A percentile compares a stretch with the other conserved stretches of the same genome.
phyloP scores from a whole-genome alignment of 768 basidiomycete genomes.

The Tulasnella sp. region DNA sequence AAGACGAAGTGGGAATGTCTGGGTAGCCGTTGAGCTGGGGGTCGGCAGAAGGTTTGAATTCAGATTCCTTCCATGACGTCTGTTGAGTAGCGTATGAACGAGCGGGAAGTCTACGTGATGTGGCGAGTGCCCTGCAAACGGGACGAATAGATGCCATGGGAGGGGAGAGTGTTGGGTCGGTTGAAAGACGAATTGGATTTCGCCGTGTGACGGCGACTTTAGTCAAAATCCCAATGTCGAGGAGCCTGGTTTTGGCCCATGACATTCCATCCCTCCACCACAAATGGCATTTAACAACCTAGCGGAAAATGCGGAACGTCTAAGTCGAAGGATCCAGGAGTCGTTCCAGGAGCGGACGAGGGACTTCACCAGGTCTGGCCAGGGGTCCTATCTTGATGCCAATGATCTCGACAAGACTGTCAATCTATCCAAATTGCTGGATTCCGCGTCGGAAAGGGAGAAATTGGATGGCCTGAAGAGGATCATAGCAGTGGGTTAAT shows the following conservation, averaged over 20 bases:
- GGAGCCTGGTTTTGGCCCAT: background rate
- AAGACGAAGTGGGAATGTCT: conserved; percentile 65
- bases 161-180: background rate
- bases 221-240: conserved; percentile 11
- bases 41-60: conserved; percentile 45
- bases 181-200: conserved; percentile 25
- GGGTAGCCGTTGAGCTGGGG: conserved; percentile 77
- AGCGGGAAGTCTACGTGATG: background rate
- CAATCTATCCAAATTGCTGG: conserved; percentile 84
- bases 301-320: conserved; percentile 80
- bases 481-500: conserved; percentile 77
- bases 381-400: conserved; percentile 65
- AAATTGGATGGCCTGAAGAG: conserved; percentile 95
- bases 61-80: conserved; percentile 13
- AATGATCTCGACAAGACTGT: conserved; percentile 75
- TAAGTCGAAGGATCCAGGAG: conserved; percentile 83
- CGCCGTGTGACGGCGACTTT: conserved; percentile 17
- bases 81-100: conserved; percentile 25
- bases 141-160: conserved; percentile 26
- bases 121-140: conserved; percentile 12
- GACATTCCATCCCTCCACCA: background rate
- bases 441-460: conserved; percentile 85
- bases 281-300: conserved; percentile 45
- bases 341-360: conserved; percentile 79
- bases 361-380: conserved; percentile 63